A percentile compares a stretch with the other conserved stretches of the same genome.
These are phyloP conservation scores for Striga hermonthica DNA, from an alignment of 305 asterid genomes.

Conservation along the genomic window DNA sequence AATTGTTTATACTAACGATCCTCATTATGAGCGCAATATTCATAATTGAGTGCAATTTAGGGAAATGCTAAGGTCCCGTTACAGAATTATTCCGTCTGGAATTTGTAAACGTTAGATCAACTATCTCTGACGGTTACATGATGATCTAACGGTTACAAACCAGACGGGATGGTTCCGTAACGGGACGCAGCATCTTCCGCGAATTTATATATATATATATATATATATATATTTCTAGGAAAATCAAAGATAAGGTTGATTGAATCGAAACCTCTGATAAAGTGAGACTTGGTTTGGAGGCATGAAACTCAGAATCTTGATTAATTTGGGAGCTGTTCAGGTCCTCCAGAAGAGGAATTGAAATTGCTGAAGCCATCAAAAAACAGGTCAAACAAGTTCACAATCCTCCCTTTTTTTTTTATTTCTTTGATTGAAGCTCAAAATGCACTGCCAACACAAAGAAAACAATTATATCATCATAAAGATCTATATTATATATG, in stretches of 20 bases:
- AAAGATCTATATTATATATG: constrained; percentile 9
- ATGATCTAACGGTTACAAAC: too few species aligned
- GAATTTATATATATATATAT: too few species aligned
- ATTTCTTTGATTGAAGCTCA: neutral
- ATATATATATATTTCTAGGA: too few species aligned
- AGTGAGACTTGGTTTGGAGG: constrained; percentile 28
- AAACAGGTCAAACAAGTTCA: neutral
- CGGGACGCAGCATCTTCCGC: too few species aligned
- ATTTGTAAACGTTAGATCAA: too few species aligned
- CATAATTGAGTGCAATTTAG: too few species aligned
- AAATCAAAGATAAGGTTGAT: neutral
- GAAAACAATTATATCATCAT: neutral
- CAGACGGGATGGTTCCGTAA: too few species aligned
- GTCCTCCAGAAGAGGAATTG: constrained; percentile 36
- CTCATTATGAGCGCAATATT: too few species aligned
- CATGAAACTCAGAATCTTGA: constrained; percentile 26
- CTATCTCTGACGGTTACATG: too few species aligned
- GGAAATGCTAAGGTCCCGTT: too few species aligned
- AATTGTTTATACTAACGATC: too few species aligned
- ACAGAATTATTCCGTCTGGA: too few species aligned
- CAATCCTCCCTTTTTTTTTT: neutral
- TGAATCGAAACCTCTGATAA: constrained; percentile 36
- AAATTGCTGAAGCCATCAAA: constrained; percentile 36
- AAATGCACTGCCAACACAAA: constrained; percentile 9
- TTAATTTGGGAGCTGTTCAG: constrained; percentile 17